Base-by-base conservation (phyloP, 1,284 basidiomycete species). In the Malassezia vespertilionis region DNA sequence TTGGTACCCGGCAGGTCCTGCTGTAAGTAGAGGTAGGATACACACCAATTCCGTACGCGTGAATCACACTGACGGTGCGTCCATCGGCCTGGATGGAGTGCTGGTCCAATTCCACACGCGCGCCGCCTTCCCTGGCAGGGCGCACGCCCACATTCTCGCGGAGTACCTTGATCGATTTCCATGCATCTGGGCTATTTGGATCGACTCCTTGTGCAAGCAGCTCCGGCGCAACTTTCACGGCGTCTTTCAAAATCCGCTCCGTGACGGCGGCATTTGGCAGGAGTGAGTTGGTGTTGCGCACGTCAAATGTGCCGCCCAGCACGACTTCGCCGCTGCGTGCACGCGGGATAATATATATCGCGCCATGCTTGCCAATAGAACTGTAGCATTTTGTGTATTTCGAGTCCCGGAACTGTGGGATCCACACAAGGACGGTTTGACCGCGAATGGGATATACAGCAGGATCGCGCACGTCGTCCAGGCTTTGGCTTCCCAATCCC, bases 381-480 rank as follows among this genome's bases (percentile, higher is more conserved):
- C 31, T 41, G n/a, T 57, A 52, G 51, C 63, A 65, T 15, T 54
- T 35, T 2, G 60, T 53, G 2, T 32, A 35, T 7, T 21, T 11
- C 2, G 10, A 39, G 14, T 39, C 44, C 8, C 40, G 56, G 23
- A 61, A 61, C 2, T 69, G 79, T 1, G 86, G 86, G 0, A 85
- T 83, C 43, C 78, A 73, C 11, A 86, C 74, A 21, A 86, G 72
- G 8, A 88, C 79, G 0, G 85, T 89, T 72, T 93, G 89, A 0
- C 89, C 89, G 33, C 86, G 77, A 42, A 88, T 78, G 0, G 88
- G 87, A 64, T 80, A 80, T 18, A 88, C 76, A 64, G 87, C 83
- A 55, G 85, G 79, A 2, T 90, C 80, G 4, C 85, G 38, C 0
- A 62, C 61, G 22, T 64, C 62, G 22, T 33, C n/a, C 2, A 67